Evolutionary conservation across 202 grass and related monocot genomes (phyloP).

Genomic region (Schoenoplectus tabernaemontani): DNA sequence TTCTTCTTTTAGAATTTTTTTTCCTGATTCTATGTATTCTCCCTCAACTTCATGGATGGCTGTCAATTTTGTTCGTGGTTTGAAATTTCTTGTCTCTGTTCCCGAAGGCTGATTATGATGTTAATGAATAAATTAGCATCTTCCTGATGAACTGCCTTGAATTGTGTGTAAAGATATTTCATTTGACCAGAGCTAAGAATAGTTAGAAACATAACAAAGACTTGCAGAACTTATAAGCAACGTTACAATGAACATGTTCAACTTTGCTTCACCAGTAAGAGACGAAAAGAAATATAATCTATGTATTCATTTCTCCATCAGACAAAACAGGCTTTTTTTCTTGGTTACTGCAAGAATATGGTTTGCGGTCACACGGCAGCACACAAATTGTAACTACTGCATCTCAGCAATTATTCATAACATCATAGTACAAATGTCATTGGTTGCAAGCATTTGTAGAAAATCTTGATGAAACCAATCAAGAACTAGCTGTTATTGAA

Average conservation of each 20-base stretch:
- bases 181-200: background rate
- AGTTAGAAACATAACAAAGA: background rate
- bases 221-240: background rate
- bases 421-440: background rate
- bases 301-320: background rate
- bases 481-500: background rate
- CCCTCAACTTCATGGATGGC: background rate
- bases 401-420: conserved; percentile 17
- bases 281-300: background rate
- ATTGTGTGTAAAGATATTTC: background rate
- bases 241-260: background rate
- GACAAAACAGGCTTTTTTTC: background rate
- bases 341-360: background rate
- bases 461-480: conserved; percentile 10
- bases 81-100: background rate
- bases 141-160: background rate
- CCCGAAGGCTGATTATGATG: background rate
- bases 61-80: background rate
- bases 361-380: background rate
- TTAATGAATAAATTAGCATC: background rate
- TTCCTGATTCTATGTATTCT: background rate
- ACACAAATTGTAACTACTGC: background rate
- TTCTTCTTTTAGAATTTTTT: conserved; percentile 51
- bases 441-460: background rate
- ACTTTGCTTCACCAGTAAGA: background rate